Percentiles rank a stretch among this genome's conserved stretches.
Evolutionary conservation across 805 yeast genomes (phyloP).

Genomic region (Saccharomycopsis fermentans): DNA sequence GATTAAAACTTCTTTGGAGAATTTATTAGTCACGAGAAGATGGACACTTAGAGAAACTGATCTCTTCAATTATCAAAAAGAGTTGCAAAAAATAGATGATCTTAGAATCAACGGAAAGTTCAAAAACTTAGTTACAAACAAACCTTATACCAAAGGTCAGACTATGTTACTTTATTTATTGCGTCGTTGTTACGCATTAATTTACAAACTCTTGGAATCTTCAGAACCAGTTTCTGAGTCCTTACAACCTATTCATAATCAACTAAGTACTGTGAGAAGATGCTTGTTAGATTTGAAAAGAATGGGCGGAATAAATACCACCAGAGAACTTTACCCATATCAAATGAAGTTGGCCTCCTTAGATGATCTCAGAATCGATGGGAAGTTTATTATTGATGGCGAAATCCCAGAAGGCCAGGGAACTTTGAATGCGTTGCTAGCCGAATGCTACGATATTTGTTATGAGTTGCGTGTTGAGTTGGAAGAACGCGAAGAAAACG

Average conservation of each 20-base stretch:
- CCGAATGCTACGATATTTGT: slow-evolving; percentile 89
- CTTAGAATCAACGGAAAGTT: slow-evolving; percentile 55
- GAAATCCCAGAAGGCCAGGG: slow-evolving; percentile 98
- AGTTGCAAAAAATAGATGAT: slow-evolving; percentile 64
- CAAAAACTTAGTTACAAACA: slow-evolving; percentile 21
- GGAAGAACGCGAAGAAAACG: slow-evolving; percentile 36
- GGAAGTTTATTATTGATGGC: slow-evolving; percentile 80
- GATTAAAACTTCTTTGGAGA: slow-evolving; percentile 67
- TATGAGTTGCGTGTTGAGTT: slow-evolving; percentile 85
- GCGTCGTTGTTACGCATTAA: slow-evolving; percentile 83
- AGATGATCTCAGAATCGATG: slow-evolving; percentile 81
- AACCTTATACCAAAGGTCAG: slow-evolving; percentile 39
- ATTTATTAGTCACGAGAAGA: slow-evolving; percentile 79
- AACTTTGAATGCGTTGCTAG: slow-evolving; percentile 76
- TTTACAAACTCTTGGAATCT: slow-evolving; percentile 80
- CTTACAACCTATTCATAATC: slow-evolving; percentile 87
- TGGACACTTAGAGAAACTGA: slow-evolving; percentile 98
- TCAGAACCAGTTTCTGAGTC: slow-evolving; percentile 95
- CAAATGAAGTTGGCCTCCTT: slow-evolving; percentile 88
- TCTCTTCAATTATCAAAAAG: slow-evolving; percentile 70
- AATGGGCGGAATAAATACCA: slow-evolving; percentile 81
- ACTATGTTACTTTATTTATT: slow-evolving; percentile 61
- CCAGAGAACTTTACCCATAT: slow-evolving; percentile 89
- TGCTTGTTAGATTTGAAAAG: slow-evolving; percentile 84
- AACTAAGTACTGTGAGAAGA: slow-evolving; percentile 80